Evolutionary conservation across 306 rosid species (phyloP).

Genomic region (Styphnolobium japonicum): DNA sequence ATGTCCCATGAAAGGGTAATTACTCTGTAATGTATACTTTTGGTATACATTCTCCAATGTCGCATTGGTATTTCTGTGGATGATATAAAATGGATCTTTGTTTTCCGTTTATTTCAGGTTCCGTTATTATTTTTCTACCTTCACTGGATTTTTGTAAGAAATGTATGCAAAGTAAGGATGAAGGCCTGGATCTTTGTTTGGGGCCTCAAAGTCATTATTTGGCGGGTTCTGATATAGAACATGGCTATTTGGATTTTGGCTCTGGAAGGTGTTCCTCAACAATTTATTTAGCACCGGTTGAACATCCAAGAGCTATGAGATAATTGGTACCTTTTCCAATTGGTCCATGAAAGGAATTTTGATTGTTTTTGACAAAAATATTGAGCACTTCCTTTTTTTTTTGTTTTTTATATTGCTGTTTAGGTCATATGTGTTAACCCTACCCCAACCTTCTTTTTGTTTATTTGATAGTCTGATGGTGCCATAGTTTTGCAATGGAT

Average conservation of each 20-base stretch:
- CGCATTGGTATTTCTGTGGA: not conserved
- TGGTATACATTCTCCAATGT: not conserved
- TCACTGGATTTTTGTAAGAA: constrained; percentile 62
- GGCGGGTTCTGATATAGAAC: constrained; percentile 17
- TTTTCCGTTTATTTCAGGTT: constrained; percentile 52
- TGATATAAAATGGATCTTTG: not conserved
- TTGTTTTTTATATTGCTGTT: not conserved
- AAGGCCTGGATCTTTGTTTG: constrained; percentile 18
- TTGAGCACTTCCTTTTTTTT: too few relatives aligned
- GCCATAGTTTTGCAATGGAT: not conserved
- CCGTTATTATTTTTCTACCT: constrained; percentile 72
- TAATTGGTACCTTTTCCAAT: constrained; percentile 14
- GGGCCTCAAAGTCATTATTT: constrained; percentile 22
- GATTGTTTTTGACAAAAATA: not conserved
- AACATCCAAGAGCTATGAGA: constrained; percentile 7
- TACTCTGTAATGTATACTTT: not conserved
- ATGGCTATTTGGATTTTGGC: constrained; percentile 36
- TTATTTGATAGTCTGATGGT: constrained; percentile 5
- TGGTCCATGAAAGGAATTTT: constrained; percentile 6
- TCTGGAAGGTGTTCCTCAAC: constrained; percentile 53
- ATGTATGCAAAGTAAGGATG: constrained; percentile 36
- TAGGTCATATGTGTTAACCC: not conserved
- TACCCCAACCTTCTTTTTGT: not conserved
- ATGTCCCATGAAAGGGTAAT: constrained; percentile 70
- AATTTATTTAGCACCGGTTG: constrained; percentile 94